Evolutionary conservation across 2,329 filamentous ascomycete species (phyloP).

Genomic region (Colletotrichum nymphaeae): DNA sequence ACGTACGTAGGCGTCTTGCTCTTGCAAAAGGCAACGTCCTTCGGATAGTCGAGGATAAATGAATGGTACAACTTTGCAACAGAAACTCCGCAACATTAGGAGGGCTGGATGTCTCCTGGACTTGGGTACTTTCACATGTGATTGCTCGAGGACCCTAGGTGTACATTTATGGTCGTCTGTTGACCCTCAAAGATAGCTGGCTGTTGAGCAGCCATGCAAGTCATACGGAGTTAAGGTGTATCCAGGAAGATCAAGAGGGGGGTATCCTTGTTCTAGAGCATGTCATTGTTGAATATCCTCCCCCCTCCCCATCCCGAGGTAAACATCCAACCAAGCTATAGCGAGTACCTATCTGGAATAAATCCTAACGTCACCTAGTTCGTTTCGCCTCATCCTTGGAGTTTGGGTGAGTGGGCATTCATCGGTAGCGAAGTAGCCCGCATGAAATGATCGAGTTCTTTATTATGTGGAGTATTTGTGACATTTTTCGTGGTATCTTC

Average conservation of each 20-base stretch:
- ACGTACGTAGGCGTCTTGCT: constrained; percentile 12
- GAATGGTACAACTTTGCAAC: background rate
- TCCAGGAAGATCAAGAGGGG: no score
- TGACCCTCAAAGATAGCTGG: background rate
- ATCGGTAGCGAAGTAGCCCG: no score
- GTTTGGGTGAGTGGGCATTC: no score
- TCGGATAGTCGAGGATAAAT: background rate
- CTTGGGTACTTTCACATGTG: background rate
- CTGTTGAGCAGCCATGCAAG: background rate
- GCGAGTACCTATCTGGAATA: background rate
- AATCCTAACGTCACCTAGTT: no score
- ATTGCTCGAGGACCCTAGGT: background rate
- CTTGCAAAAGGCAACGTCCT: background rate
- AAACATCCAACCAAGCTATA: background rate
- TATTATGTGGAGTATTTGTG: background rate
- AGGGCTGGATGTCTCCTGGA: background rate
- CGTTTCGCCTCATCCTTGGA: no score
- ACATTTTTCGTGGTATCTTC: background rate
- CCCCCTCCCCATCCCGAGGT: background rate
- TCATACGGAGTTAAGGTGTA: no score
- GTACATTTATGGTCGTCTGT: background rate
- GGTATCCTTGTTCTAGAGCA: background rate
- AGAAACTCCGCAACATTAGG: background rate
- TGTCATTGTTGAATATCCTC: background rate
- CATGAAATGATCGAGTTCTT: background rate